Evolutionary conservation across 805 yeast genomes (phyloP), one percentile per base, ranked within the genome.

Genomic region (Citeromyces matritensis): DNA sequence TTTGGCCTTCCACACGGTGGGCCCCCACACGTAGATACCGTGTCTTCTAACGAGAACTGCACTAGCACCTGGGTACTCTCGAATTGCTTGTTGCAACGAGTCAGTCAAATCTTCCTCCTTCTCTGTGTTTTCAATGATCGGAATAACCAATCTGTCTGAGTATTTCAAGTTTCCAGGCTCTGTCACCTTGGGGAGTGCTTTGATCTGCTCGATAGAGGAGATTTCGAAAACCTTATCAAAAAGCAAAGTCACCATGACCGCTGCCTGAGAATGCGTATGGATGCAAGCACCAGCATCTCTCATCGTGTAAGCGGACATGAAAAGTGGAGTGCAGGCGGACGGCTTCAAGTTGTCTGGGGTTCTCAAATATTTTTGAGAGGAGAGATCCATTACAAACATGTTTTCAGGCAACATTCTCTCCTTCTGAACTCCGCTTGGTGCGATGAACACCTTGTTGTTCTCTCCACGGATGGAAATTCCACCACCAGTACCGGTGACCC

Each of bases 401-500:
- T 88, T 83, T 39, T 67, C 64, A 4, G 94, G 94, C 26, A 64
- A 55, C 71, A 86, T 75, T 37, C 85, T 61, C 49, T 86, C 97
- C 56, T 86, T 86, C 49, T 86, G 95, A 6, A 86, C 94, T 2
- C 96, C 96, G n/a, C 94, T 80, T 4, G 97, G 96, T 0, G 96
- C 93, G 26, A 86, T 65, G 49, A 66, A 86, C 11, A 82, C 69
- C 13, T 57, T 44, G 37, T 71, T 62, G 1, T 63, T 65, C 2
- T 66, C 63, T 30, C 69, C 62, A 33, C 76, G 55, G 31, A 86
- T 77, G 23, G 94, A 79, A 43, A 88, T 77, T 3, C 96, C 96
- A 23, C 96, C 97, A 3, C 95, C 96, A 1, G 97, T 88, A 3
- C 96, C 96, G 0, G 95, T 76, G 42, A 83, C 88, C 95, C 95